Percentiles rank a stretch among this genome's conserved stretches.
These are phyloP conservation scores for Helichrysum umbraculigerum DNA, from an alignment of 129 eudicot genomes.

Conservation along the genomic window DNA sequence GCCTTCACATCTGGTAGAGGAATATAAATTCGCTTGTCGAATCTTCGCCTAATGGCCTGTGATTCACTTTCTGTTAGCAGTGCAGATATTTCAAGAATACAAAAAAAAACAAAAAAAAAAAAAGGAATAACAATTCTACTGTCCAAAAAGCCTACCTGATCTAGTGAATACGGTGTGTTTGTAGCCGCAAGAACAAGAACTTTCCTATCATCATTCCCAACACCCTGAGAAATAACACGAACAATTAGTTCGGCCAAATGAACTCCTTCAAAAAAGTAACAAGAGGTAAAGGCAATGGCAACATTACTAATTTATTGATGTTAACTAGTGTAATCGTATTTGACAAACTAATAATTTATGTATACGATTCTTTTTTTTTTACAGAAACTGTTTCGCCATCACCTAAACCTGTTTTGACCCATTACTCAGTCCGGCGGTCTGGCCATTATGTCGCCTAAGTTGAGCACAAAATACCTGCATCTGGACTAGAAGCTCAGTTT, in stretches of 20 bases:
- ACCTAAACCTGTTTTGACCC: neutral
- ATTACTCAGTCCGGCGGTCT: neutral
- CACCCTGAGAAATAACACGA: slow-evolving; percentile 50
- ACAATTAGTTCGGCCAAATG: neutral
- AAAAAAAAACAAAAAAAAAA: no score
- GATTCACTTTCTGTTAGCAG: slow-evolving; percentile 18
- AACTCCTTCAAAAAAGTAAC: neutral
- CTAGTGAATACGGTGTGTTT: slow-evolving; percentile 68
- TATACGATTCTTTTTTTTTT: neutral
- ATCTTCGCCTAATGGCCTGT: slow-evolving; percentile 62
- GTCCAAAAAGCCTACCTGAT: slow-evolving; percentile 47
- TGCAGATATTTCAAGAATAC: neutral
- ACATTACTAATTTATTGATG: neutral
- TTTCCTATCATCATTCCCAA: slow-evolving; percentile 59
- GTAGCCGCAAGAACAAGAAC: slow-evolving; percentile 84
- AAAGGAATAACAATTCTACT: neutral
- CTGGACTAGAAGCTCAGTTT: slow-evolving; percentile 80
- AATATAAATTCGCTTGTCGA: slow-evolving; percentile 57
- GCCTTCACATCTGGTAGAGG: slow-evolving; percentile 66
- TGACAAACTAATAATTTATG: slow-evolving; percentile 4
- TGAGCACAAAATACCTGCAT: slow-evolving; percentile 53
- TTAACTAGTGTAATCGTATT: slow-evolving; percentile 2
- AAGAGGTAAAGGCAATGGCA: neutral
- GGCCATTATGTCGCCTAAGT: slow-evolving; percentile 11
- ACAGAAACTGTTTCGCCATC: neutral